A percentile compares a stretch with the other conserved stretches of the same genome.
Evolutionary conservation across 2,329 filamentous ascomycete species (phyloP).

Genomic region (Aspergillus bombycis): DNA sequence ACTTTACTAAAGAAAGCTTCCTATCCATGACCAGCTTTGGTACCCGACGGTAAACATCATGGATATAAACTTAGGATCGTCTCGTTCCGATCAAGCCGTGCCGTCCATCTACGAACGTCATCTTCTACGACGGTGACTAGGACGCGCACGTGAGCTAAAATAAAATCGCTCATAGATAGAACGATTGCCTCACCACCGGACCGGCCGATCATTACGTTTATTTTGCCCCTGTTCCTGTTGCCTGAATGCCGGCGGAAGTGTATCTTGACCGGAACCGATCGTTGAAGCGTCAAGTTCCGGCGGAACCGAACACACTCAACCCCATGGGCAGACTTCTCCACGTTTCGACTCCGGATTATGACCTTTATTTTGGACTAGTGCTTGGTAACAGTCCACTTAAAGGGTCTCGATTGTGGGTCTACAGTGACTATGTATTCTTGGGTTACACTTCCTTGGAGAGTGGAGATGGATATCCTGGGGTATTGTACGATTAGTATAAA

Average conservation of each 20-base stretch:
- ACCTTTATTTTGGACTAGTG: neutral
- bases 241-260: neutral
- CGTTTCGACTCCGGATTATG: neutral
- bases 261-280: neutral
- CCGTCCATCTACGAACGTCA: neutral
- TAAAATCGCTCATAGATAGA: neutral
- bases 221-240: neutral
- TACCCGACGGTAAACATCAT: neutral
- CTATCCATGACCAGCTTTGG: neutral
- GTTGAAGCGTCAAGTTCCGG: neutral
- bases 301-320: neutral
- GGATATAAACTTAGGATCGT: neutral
- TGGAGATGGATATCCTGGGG: neutral
- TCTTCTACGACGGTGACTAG: neutral
- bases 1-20: neutral
- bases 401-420: neutral
- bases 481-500: neutral
- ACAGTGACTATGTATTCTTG: neutral
- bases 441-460: neutral
- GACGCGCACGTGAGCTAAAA: neutral
- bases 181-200: neutral
- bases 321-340: neutral
- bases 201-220: neutral
- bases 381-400: neutral
- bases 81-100: neutral